phyloP scores from a whole-genome alignment of 1,284 basidiomycete genomes.

The Cerrena zonata region DNA sequence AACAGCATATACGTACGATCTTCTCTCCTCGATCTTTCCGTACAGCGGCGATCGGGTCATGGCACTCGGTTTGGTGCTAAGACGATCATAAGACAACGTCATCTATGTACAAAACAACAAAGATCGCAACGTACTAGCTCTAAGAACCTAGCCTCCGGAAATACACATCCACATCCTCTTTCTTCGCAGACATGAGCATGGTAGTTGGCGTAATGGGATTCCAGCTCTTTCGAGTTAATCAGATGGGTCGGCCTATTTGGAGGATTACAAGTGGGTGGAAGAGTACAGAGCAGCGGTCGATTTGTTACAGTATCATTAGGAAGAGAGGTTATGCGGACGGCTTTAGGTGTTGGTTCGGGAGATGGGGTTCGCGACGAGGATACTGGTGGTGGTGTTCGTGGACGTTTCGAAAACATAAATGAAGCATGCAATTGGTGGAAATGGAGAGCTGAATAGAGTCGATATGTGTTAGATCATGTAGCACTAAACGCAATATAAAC shows the following conservation, averaged over 20 bases:
- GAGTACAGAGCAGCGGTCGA: conserved; percentile 45
- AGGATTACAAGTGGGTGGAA: conserved; percentile 79
- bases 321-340: not conserved
- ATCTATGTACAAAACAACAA: not conserved
- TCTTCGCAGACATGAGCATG: conserved; percentile 80
- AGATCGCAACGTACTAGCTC: conserved; percentile 58
- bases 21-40: conserved; percentile 80
- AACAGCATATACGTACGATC: conserved; percentile 53
- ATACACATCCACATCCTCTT: conserved; percentile 69
- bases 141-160: conserved; percentile 74
- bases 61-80: conserved; percentile 83
- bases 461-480: too few species aligned
- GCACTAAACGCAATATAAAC: too few species aligned
- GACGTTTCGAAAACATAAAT: conserved; percentile 5
- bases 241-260: conserved; percentile 55
- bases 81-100: not conserved
- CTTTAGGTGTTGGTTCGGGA: conserved; percentile 9
- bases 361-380: conserved; percentile 1
- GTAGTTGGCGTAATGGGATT: conserved; percentile 74
- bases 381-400: not conserved
- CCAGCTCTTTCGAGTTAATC: conserved; percentile 59
- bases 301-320: not conserved
- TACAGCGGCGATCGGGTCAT: conserved; percentile 73
- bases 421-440: too few species aligned
- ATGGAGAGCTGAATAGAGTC: too few species aligned